Evolutionary conservation across 768 basidiomycete species (phyloP), one percentile per base, ranked within the genome.

Genomic region (Lactarius sp.): DNA sequence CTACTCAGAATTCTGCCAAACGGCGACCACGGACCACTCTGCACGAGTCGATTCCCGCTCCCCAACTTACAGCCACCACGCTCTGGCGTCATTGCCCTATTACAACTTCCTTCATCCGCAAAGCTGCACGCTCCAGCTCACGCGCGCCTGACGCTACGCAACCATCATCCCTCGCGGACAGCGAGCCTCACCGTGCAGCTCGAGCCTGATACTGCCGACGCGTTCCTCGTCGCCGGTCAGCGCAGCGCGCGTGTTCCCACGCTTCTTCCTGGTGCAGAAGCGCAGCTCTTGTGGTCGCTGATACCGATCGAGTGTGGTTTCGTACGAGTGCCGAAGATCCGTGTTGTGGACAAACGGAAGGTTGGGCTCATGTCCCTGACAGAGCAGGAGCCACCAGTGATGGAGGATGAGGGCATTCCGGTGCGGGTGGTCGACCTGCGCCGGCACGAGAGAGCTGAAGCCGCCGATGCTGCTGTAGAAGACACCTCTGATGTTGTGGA

Each of bases 171-270:
- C 3, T 77, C 77, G 8, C 81, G 85, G 41, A 83, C 91, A 2
- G 87, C 88, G 0, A 86, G 85, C 66, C 73, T 95, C 39, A 77
- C 83, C 12, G 79, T 94, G 9, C 83, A 87, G 39, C 78, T 94
- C 34, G 93, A 96, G 59, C 79, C 85, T 1, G 85, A 87, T 64
- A 64, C 75, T 0, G 74, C 80, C 13, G 90, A 91, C 47, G 79
- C 81, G n/a, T 96, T 97, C 73, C 84, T 94, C 16, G 83, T 94
- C 49, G 83, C 90, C 3, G 94, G 95, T 0, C 71, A 89, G 41
- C 78, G 90, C 52, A 82, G 77, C 54, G 84, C 85, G 3, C 81
- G 85, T 10, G 67, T 92, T 9, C 86, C 91, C 2, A 75, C 88
- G 51, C 75, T 98, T n/a, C 76, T 90, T 49, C 88, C 93, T 0